These are phyloP conservation scores for Paecilomyces sp. DNA, from an alignment of 2,329 filamentous ascomycete species.

Conservation along the genomic window DNA sequence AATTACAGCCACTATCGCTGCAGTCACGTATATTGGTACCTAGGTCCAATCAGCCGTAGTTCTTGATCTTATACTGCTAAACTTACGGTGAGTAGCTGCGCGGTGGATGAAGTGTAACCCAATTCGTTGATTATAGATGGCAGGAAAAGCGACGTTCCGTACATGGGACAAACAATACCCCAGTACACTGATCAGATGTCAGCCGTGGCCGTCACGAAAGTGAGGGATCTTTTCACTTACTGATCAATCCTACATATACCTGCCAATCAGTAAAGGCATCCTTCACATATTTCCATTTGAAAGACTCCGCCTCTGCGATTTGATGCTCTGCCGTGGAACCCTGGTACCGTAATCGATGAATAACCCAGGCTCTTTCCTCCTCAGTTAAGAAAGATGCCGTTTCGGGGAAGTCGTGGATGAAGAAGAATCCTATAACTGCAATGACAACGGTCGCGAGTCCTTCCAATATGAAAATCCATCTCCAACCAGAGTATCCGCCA, in stretches of 20 bases:
- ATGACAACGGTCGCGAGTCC: conserved; percentile 40
- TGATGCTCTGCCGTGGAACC: conserved; percentile 18
- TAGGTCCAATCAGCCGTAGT: conserved; percentile 1
- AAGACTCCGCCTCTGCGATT: conserved; percentile 22
- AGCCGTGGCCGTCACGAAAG: not conserved
- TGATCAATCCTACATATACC: conserved; percentile 31
- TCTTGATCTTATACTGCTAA: not conserved
- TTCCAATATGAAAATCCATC: conserved; percentile 42
- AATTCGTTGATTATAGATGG: conserved; percentile 36
- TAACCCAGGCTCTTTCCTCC: conserved; percentile 32
- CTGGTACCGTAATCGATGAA: conserved; percentile 30
- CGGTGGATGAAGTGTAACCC: conserved; percentile 31
- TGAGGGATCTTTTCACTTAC: conserved; percentile 14
- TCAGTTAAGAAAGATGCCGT: conserved; percentile 36
- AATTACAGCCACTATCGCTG: conserved; percentile 28
- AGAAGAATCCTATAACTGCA: conserved; percentile 35
- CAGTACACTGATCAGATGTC: conserved; percentile 29
- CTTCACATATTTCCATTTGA: conserved; percentile 32
- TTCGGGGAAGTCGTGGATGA: conserved; percentile 41
- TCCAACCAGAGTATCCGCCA: conserved; percentile 28
- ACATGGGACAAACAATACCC: conserved; percentile 36
- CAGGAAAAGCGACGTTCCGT: conserved; percentile 33
- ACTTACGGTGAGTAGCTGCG: conserved; percentile 32
- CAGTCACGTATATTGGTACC: conserved; percentile 34
- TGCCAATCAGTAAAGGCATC: conserved; percentile 37